Evolutionary conservation across 73 alveolate genomes (phyloP).

Genomic region (Urostyla sp.): DNA sequence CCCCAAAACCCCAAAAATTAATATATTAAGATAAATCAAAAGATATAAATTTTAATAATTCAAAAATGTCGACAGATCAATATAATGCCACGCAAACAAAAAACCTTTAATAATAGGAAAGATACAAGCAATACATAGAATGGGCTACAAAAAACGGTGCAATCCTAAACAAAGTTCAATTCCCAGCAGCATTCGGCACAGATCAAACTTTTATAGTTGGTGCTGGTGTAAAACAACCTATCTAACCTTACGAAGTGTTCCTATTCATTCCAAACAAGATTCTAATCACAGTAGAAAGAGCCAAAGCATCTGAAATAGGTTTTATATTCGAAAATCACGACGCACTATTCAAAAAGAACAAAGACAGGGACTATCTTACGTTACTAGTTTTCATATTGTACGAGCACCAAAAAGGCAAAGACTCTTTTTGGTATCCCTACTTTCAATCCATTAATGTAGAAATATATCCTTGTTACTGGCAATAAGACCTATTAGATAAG

Average conservation of each 20-base stretch:
- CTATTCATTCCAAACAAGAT: slow-evolving; percentile 61
- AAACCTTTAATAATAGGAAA: slow-evolving; percentile 9
- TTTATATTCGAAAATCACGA: slow-evolving; percentile 57
- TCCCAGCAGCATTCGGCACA: slow-evolving; percentile 56
- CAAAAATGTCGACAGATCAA: too few relatives aligned
- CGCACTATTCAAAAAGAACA: slow-evolving; percentile 29
- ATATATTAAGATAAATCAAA: background rate
- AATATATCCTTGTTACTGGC: slow-evolving; percentile 45
- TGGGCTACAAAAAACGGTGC: slow-evolving; percentile 63
- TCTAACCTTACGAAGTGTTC: slow-evolving; percentile 48
- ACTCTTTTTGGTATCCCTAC: slow-evolving; percentile 69
- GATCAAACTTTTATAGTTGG: slow-evolving; percentile 31
- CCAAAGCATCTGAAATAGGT: slow-evolving; percentile 60
- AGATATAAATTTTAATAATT: background rate
- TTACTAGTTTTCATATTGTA: slow-evolving; percentile 46
- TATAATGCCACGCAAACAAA: too few relatives aligned
- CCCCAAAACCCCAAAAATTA: slow-evolving; percentile 55
- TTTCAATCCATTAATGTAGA: slow-evolving; percentile 41
- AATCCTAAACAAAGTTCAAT: slow-evolving; percentile 27
- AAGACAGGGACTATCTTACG: slow-evolving; percentile 44
- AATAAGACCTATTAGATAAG: slow-evolving; percentile 37
- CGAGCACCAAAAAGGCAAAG: slow-evolving; percentile 61
- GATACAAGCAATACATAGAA: background rate
- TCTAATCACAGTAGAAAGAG: slow-evolving; percentile 51
- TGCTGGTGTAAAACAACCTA: slow-evolving; percentile 42